Conservation (phyloP, 768 basidiomycete genomes). For the Xerocomellus amylosporus region DNA sequence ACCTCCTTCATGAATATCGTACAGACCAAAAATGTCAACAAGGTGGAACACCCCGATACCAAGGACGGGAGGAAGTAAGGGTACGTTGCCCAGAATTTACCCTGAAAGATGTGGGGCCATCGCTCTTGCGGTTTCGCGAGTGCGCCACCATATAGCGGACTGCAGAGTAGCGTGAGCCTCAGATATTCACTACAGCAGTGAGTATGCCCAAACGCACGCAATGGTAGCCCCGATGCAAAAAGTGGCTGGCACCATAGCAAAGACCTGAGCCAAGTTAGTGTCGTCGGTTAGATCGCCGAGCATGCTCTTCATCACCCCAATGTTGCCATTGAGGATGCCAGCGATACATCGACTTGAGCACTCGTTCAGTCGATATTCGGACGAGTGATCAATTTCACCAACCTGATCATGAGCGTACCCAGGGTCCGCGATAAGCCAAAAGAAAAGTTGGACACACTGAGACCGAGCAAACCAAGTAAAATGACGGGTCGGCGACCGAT, state of each 20-base stretch:
- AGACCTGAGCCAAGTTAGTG: conserved; percentile 36
- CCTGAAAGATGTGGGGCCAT: conserved; percentile 48
- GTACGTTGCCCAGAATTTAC: conserved; percentile 16
- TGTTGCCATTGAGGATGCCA: conserved; percentile 39
- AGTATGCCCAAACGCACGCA: not conserved
- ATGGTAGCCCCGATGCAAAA: conserved; percentile 3
- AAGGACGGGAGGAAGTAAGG: not conserved
- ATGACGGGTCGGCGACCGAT: conserved; percentile 63
- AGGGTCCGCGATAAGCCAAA: conserved; percentile 65
- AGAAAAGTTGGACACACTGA: conserved; percentile 48
- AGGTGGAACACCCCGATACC: no score
- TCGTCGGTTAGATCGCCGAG: conserved; percentile 58
- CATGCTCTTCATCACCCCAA: conserved; percentile 65
- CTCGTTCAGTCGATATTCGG: conserved; percentile 2
- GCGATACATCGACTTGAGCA: conserved; percentile 31
- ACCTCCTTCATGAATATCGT: no score
- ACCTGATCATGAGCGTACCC: conserved; percentile 56
- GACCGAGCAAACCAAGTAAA: conserved; percentile 51
- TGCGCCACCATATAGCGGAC: conserved; percentile 56
- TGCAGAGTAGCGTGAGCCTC: not conserved
- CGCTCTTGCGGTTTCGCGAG: conserved; percentile 53
- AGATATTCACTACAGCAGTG: not conserved
- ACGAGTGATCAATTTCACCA: not conserved
- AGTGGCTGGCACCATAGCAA: conserved; percentile 18
- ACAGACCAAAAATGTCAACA: no score